Evolutionary conservation across 78 protist species (phyloP).

Genomic region (Isochrysis galbana): DNA sequence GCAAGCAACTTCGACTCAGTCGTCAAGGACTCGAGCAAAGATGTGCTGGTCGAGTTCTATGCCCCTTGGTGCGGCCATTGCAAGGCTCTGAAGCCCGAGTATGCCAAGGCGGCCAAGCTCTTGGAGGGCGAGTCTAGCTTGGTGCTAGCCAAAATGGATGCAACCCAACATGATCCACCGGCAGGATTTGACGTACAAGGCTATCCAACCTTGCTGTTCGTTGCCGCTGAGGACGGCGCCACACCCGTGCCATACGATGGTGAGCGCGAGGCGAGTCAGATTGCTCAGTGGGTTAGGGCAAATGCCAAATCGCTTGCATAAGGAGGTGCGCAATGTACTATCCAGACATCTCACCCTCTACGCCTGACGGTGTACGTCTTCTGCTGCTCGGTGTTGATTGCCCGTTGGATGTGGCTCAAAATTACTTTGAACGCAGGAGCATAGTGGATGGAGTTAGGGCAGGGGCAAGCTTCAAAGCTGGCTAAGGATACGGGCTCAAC

Average conservation of each 20-base stretch:
- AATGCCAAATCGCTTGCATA: background rate
- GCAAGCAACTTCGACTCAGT: conserved; percentile 39
- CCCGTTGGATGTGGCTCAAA: too few relatives aligned
- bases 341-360: too few relatives aligned
- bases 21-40: conserved; percentile 32
- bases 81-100: conserved; percentile 8
- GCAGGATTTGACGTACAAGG: conserved; percentile 17
- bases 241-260: conserved; percentile 29
- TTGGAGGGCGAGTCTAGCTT: background rate
- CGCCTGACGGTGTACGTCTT: too few relatives aligned
- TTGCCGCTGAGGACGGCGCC: conserved; percentile 6
- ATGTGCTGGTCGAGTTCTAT: conserved; percentile 62
- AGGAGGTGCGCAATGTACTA: too few relatives aligned
- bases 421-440: too few relatives aligned
- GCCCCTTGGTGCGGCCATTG: conserved; percentile 64
- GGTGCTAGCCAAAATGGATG: conserved; percentile 34
- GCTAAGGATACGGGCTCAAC: too few relatives aligned
- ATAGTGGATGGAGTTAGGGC: too few relatives aligned
- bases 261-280: conserved; percentile 19
- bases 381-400: too few relatives aligned
- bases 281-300: background rate
- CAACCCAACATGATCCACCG: background rate
- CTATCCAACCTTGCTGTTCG: conserved; percentile 35
- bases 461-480: too few relatives aligned
- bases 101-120: background rate